Base-by-base conservation (phyloP, 768 basidiomycete genomes). In the Plicaturopsis crispa region DNA sequence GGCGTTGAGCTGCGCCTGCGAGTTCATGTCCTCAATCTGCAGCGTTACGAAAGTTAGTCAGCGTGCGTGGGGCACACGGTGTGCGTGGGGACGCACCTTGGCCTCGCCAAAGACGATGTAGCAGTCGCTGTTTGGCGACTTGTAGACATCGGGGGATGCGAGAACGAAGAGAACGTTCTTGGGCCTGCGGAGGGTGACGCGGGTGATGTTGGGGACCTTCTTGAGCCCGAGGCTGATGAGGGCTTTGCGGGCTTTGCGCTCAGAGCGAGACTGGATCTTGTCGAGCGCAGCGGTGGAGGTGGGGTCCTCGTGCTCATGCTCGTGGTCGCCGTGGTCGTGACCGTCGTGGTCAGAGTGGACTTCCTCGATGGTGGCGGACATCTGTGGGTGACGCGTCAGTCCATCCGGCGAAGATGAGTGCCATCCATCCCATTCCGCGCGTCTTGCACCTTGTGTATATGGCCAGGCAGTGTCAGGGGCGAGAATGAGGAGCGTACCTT, bases 71-170 rank as follows among this genome's bases (percentile, higher is more conserved):
- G 40, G 45, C 14, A 45, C n/a, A 41, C 43, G 44, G 46, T 33
- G 8, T 14, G 1, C 10, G 8, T 8, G 21, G 22, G 12, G 45
- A 43, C 52, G 44, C 33, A 84, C 84, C 78, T 91, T 91, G 39
- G 88, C 93, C 72, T 98, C 96, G 47, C 96, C 96, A 53, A 98
- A 99, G 47, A 99, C 92, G 58, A 99, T 90, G 73, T 99, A 97
- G 65, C 86, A 90, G 66, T 99, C 96, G 57, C 89, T 91, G 67
- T 90, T 92, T 31, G 85, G 81, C 35, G 88, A 91, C 73, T 97
- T 97, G 81, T 87, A 99, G 38, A 99, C 96, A 48, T 99, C 96
- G 24, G 96, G 96, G 36, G 82, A 70, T 38, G 88, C 79, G 51
- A 99, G 75, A 43, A 97, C 93, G 57, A 97, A 87, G 45, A 98